Evolutionary conservation across 23 red algal genomes (phyloP).

Genomic region (Gracilaria vermiculophylla): DNA sequence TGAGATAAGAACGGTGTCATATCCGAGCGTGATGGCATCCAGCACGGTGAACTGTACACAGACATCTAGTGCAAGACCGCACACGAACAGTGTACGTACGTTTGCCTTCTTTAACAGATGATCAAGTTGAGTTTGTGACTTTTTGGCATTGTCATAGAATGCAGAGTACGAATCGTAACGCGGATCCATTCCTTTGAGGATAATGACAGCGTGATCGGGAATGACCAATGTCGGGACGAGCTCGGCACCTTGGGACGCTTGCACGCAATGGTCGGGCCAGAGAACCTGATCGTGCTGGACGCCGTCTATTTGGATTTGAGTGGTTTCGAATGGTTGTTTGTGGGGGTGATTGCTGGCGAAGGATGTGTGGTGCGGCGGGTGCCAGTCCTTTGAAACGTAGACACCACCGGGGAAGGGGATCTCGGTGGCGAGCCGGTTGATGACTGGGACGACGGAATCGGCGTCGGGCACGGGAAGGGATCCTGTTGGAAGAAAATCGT

Average conservation of each 20-base stretch:
- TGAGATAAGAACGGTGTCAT: constrained; percentile 21
- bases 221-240: constrained; percentile 14
- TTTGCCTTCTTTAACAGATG: neutral
- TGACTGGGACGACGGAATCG: constrained; percentile 48
- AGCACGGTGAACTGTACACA: constrained; percentile 68
- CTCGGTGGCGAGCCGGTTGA: constrained; percentile 19
- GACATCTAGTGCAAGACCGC: constrained; percentile 69
- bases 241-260: constrained; percentile 45
- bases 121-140: constrained; percentile 30
- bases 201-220: neutral
- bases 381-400: constrained; percentile 76
- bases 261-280: constrained; percentile 87
- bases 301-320: neutral
- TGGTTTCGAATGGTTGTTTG: neutral
- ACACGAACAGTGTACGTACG: constrained; percentile 47
- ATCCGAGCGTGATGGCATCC: constrained; percentile 53
- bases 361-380: constrained; percentile 66
- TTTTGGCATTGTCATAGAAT: constrained; percentile 53
- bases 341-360: constrained; percentile 55
- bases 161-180: constrained; percentile 75
- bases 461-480: constrained; percentile 51
- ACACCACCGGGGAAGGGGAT: constrained; percentile 35
- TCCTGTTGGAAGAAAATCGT: constrained; percentile 74
- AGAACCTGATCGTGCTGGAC: constrained; percentile 37
- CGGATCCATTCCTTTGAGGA: constrained; percentile 61